phyloP scores from a whole-genome alignment of 306 rosid genomes.

The Rosa lucieae region DNA sequence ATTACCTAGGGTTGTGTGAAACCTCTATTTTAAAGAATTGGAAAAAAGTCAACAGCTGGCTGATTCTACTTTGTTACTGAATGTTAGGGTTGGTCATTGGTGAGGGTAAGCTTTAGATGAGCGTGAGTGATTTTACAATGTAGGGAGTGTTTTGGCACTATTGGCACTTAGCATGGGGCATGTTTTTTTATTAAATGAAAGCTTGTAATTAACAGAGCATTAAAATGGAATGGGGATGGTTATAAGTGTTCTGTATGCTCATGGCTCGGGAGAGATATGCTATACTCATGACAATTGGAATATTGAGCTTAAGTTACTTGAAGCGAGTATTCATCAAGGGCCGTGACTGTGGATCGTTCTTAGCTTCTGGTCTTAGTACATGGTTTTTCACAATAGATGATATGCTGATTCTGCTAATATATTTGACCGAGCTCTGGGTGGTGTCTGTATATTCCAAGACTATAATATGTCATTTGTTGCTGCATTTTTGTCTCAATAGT shows the following conservation, averaged over 20 bases:
- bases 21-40: background rate
- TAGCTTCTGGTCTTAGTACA: background rate
- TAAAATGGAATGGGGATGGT: background rate
- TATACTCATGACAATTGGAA: background rate
- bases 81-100: background rate
- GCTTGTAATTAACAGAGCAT: background rate
- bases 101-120: background rate
- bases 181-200: background rate
- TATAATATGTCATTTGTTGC: background rate
- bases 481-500: background rate
- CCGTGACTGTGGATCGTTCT: no score
- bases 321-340: background rate
- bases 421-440: background rate
- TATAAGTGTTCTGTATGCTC: background rate
- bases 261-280: background rate
- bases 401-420: background rate
- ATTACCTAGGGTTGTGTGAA: background rate
- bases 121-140: background rate
- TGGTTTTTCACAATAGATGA: background rate
- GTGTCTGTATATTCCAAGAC: background rate
- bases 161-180: background rate
- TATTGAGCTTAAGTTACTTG: background rate
- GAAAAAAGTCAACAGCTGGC: background rate
- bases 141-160: background rate
- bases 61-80: background rate